Percentiles rank a stretch among this genome's conserved stretches.
Evolutionary conservation across 2,329 filamentous ascomycete species (phyloP).

Genomic region (Lachnellula hyalina): DNA sequence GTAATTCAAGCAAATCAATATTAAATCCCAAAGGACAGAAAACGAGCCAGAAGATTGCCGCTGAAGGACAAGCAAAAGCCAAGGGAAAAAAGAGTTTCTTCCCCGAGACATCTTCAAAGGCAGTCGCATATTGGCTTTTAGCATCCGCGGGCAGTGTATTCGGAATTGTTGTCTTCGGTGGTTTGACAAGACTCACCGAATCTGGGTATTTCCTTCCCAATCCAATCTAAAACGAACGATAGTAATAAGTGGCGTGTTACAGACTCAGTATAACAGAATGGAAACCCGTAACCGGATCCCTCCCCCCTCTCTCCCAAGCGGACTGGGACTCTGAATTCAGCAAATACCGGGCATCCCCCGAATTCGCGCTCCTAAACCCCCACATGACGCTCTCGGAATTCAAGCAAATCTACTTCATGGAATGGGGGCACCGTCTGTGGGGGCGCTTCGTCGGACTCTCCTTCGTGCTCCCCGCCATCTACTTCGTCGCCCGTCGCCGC

Average conservation of each 20-base stretch:
- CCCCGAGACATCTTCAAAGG: conserved; percentile 60
- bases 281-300: conserved; percentile 88
- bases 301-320: conserved; percentile 70
- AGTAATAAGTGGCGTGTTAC: not conserved
- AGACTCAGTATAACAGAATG: conserved; percentile 98
- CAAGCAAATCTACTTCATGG: conserved; percentile 99
- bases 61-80: conserved; percentile 3
- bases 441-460: conserved; percentile 85
- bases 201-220: conserved; percentile 64
- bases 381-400: conserved; percentile 91
- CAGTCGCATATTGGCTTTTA: conserved; percentile 86
- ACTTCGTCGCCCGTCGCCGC: conserved; percentile 76
- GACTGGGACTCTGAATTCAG: conserved; percentile 92
- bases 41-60: not conserved
- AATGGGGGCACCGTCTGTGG: conserved; percentile 95
- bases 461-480: conserved; percentile 81
- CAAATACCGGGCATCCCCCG: conserved; percentile 87
- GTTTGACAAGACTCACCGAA: conserved; percentile 88
- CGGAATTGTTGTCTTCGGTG: conserved; percentile 93
- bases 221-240: not conserved
- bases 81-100: conserved; percentile 21
- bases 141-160: conserved; percentile 91
- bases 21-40: conserved; percentile 4
- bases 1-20: conserved; percentile 23
- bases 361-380: conserved; percentile 87